Evolutionary conservation across 2,329 filamentous ascomycete genomes (phyloP), one percentile per base, ranked within the genome.

Genomic region (Raffaelea deltoideospora): DNA sequence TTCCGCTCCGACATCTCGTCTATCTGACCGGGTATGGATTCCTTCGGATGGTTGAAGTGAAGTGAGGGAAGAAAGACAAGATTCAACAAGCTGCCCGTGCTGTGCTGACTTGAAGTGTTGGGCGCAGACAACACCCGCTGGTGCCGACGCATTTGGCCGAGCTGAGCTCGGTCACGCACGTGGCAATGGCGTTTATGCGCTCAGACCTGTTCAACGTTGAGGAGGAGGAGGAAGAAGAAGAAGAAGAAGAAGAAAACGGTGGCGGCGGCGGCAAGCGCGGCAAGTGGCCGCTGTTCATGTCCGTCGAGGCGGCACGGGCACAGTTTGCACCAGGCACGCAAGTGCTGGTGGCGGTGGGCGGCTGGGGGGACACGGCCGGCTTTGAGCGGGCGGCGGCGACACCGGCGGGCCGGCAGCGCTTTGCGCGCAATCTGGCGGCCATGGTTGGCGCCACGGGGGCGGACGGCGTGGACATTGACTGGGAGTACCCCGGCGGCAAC

Each of bases 331-430:
- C 54, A 0, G 60, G 60, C 20, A 75, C 76, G 17, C 76, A 79
- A 45, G 55, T 85, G 18, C 67, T 79, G 58, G 64, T 85, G 27
- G 78, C 80, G 17, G 72, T 86, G 43, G 80, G 80, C 10, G 80
- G 79, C 36, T 86, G 80, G 79, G 79, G 78, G 0, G 76, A 83
- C 41, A 75, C 68, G 1, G 51, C 54, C 7, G 79, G 77, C 0
- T 85, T 82, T 48, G 64, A 67, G 0, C 52, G 51, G 10, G 77
- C 67, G 0, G 71, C 74, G 2, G 62, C 59, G 35, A 63, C 64
- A 4, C 60, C 67, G 1, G 46, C 53, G 6, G 66, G 63, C 1
- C 67, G 76, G 14, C 58, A 63, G 41, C 57, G 55, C 8, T 86
- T 79, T 56, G 75, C 78, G 2, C 59, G 60, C 31, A 80, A 81